Evolutionary conservation across 768 basidiomycete species (phyloP).

Genomic region (Dentipellis fragilis): DNA sequence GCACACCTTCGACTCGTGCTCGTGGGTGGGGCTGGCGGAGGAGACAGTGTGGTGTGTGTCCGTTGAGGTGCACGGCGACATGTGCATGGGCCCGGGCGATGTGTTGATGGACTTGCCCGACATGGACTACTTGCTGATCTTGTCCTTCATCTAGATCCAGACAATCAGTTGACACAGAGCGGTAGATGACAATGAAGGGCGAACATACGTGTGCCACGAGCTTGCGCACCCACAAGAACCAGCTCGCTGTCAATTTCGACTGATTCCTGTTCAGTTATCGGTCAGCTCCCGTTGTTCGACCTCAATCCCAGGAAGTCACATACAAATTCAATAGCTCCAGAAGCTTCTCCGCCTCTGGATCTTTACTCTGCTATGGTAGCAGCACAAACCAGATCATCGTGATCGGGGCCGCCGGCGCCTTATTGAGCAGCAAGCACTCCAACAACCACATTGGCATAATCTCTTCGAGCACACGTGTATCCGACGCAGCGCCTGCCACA

Average conservation of each 20-base stretch:
- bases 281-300: not conserved
- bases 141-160: slow-evolving; percentile 64
- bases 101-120: slow-evolving; percentile 20
- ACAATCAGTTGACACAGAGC: slow-evolving; percentile 2
- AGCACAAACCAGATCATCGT: slow-evolving; percentile 86
- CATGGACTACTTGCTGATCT: slow-evolving; percentile 48
- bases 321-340: slow-evolving; percentile 83
- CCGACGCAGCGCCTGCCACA: slow-evolving; percentile 46
- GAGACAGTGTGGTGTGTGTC: slow-evolving; percentile 8
- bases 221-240: slow-evolving; percentile 79
- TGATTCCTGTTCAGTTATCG: slow-evolving; percentile 41
- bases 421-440: slow-evolving; percentile 74
- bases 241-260: slow-evolving; percentile 81
- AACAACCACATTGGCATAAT: slow-evolving; percentile 81
- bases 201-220: slow-evolving; percentile 66
- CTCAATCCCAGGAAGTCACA: slow-evolving; percentile 21
- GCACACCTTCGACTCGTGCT: slow-evolving; percentile 20
- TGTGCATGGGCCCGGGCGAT: slow-evolving; percentile 17
- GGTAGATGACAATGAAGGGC: not conserved
- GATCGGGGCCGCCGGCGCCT: slow-evolving; percentile 37
- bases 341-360: slow-evolving; percentile 47
- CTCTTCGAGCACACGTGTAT: slow-evolving; percentile 53
- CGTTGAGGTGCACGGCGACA: slow-evolving; percentile 5
- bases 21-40: not conserved
- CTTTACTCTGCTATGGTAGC: slow-evolving; percentile 60